Percentiles rank a stretch among this genome's conserved stretches.
Evolutionary conservation across 108 stramenopile genomes (phyloP).

Genomic region (Bacterosira constricta): DNA sequence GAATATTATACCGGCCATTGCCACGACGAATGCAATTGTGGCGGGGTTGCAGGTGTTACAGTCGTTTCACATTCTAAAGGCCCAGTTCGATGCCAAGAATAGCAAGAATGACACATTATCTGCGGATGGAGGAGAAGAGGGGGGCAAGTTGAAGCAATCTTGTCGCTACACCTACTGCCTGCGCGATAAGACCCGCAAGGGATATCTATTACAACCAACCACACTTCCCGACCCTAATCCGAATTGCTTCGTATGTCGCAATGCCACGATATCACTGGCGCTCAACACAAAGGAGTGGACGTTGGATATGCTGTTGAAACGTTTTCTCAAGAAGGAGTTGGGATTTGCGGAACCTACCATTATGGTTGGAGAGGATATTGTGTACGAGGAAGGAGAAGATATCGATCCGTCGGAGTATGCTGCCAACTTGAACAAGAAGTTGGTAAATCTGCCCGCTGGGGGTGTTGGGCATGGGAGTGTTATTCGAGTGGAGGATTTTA

Average conservation of each 20-base stretch:
- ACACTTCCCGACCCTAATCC: slow-evolving; percentile 78
- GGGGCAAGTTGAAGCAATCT: slow-evolving; percentile 39
- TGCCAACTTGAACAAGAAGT: slow-evolving; percentile 57
- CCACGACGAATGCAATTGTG: slow-evolving; percentile 99
- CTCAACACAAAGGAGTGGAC: slow-evolving; percentile 82
- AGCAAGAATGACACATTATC: too few species aligned
- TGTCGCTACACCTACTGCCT: slow-evolving; percentile 80
- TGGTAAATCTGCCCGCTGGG: slow-evolving; percentile 77
- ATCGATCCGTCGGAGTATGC: slow-evolving; percentile 62
- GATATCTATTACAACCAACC: slow-evolving; percentile 78
- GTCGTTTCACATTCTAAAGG: slow-evolving; percentile 70
- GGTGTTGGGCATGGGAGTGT: slow-evolving; percentile 88
- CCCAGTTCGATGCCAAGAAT: slow-evolving; percentile 35
- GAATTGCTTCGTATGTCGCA: slow-evolving; percentile 93
- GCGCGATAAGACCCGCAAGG: slow-evolving; percentile 77
- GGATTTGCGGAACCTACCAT: slow-evolving; percentile 87
- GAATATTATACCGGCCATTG: slow-evolving; percentile 99
- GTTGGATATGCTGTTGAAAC: slow-evolving; percentile 60
- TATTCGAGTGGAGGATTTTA: slow-evolving; percentile 85
- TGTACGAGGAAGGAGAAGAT: slow-evolving; percentile 88
- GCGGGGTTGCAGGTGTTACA: slow-evolving; percentile 90
- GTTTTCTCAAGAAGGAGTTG: slow-evolving; percentile 74
- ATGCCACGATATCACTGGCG: slow-evolving; percentile 67
- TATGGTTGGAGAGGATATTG: slow-evolving; percentile 53
- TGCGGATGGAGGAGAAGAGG: too few species aligned